Evolutionary conservation across 345 rosid species (phyloP).

Genomic region (Euphorbia lathyris): DNA sequence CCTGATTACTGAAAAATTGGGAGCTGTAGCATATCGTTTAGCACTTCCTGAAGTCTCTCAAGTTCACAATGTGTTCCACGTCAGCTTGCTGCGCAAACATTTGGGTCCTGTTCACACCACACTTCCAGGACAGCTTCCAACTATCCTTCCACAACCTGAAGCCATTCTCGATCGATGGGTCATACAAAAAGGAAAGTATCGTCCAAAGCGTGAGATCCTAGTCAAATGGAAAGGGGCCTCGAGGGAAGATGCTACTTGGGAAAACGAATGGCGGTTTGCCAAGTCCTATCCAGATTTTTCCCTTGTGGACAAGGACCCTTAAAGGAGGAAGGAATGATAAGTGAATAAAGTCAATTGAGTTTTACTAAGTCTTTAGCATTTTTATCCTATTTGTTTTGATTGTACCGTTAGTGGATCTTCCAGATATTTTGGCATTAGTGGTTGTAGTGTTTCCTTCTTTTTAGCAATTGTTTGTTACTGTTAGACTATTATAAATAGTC

Average conservation of each 20-base stretch:
- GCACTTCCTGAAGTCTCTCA: too few species aligned
- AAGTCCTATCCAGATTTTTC: not conserved
- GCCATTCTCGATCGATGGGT: not conserved
- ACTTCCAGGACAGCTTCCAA: not conserved
- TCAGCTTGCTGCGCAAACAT: not conserved
- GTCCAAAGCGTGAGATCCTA: not conserved
- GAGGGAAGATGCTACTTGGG: not conserved
- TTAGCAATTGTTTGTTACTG: not conserved
- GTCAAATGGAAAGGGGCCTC: not conserved
- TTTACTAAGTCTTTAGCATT: too few species aligned
- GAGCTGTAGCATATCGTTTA: too few species aligned
- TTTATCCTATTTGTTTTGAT: too few species aligned
- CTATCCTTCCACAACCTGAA: not conserved
- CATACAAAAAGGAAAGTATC: not conserved
- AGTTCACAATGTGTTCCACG: slow-evolving; percentile 1
- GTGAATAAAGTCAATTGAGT: too few species aligned
- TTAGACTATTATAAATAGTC: not conserved
- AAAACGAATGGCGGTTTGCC: not conserved
- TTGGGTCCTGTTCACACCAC: not conserved
- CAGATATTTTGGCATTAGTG: too few species aligned
- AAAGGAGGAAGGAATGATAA: too few species aligned
- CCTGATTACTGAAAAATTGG: too few species aligned
- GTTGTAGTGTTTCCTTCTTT: too few species aligned
- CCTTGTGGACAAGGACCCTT: not conserved
- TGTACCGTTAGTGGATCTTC: too few species aligned